Conservation (phyloP, 768 basidiomycete species). For the Mycena filopes region DNA sequence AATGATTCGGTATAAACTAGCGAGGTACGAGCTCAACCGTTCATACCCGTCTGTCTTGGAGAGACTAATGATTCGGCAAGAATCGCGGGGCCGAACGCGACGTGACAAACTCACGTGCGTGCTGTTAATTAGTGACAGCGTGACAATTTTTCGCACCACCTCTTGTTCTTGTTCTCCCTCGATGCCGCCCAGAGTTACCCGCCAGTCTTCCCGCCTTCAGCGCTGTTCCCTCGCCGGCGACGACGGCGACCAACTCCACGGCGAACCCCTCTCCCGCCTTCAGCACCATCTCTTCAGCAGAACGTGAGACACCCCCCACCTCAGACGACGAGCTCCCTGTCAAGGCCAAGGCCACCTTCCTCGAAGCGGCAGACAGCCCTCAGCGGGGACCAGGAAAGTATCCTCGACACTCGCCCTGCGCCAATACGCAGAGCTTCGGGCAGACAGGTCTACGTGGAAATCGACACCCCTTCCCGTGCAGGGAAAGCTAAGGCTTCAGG, state of each 20-base stretch:
- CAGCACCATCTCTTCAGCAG: constrained; percentile 31
- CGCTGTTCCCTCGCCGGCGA: constrained; percentile 19
- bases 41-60: too few species aligned
- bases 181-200: constrained; percentile 35
- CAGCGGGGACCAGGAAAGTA: constrained; percentile 1
- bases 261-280: constrained; percentile 35
- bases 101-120: too few species aligned
- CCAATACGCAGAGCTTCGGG: constrained; percentile 22
- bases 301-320: constrained; percentile 32
- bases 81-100: too few species aligned
- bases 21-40: too few species aligned
- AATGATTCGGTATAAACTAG: too few species aligned
- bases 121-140: too few species aligned
- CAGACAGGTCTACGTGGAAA: constrained; percentile 34
- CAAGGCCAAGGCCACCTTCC: constrained; percentile 13
- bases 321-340: constrained; percentile 29
- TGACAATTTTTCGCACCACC: background rate
- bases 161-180: constrained; percentile 4
- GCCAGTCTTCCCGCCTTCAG: constrained; percentile 25
- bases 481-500: constrained; percentile 40
- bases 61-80: too few species aligned
- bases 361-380: constrained; percentile 29
- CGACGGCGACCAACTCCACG: constrained; percentile 32
- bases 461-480: constrained; percentile 1
- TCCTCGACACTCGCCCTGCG: background rate